These are phyloP conservation scores for Tricharina praecox DNA, from an alignment of 495 filamentous ascomycete genomes.

Conservation along the genomic window DNA sequence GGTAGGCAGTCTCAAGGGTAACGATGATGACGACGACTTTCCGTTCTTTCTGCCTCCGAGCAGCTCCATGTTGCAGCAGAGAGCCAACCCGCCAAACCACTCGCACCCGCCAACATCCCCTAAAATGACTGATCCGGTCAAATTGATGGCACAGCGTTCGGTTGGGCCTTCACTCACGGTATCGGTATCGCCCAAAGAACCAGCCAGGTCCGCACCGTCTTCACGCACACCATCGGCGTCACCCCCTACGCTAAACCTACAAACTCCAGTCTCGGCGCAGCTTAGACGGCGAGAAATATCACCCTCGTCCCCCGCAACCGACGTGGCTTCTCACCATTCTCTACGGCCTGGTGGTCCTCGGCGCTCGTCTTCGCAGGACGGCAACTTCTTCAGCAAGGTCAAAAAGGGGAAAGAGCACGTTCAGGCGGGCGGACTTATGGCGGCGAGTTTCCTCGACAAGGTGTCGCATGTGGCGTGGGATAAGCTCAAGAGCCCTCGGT, in stretches of 20 bases:
- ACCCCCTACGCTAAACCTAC: neutral
- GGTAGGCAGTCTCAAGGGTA: too few species aligned
- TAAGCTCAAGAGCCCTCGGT: slow-evolving; percentile 23
- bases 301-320: slow-evolving; percentile 18
- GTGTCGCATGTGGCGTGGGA: slow-evolving; percentile 24
- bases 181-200: neutral
- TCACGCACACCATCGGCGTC: neutral
- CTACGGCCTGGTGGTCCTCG: slow-evolving; percentile 16
- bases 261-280: neutral
- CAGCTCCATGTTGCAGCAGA: neutral
- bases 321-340: slow-evolving; percentile 16
- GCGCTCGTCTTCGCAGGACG: slow-evolving; percentile 23
- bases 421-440: slow-evolving; percentile 21
- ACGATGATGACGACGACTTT: neutral
- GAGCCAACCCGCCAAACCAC: neutral
- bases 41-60: neutral
- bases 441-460: slow-evolving; percentile 24
- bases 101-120: neutral
- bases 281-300: slow-evolving; percentile 2
- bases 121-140: neutral
- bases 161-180: neutral
- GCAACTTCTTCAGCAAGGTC: slow-evolving; percentile 23
- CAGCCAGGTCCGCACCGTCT: slow-evolving; percentile 6
- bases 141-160: neutral
- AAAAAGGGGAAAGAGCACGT: slow-evolving; percentile 22